Conservation (phyloP, 2,329 filamentous ascomycete genomes). For the Colletotrichum cereale region DNA sequence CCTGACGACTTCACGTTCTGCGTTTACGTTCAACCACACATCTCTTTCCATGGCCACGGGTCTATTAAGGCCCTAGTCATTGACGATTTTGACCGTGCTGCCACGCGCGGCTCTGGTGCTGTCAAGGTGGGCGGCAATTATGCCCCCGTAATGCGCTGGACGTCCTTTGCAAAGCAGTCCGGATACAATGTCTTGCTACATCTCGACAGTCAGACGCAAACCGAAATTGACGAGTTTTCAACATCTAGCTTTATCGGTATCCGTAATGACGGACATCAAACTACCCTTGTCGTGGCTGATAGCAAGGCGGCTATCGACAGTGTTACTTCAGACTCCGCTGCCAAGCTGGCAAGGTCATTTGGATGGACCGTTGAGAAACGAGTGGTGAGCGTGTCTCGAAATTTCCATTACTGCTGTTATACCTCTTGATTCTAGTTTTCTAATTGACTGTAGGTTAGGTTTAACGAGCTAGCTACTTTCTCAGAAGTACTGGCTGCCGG, state of each 20-base stretch:
- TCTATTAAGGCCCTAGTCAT: conserved; percentile 72
- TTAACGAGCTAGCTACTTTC: conserved; percentile 9
- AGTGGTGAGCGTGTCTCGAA: conserved; percentile 4
- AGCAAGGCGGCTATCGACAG: conserved; percentile 13
- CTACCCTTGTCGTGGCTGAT: neutral
- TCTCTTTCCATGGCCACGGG: conserved; percentile 42
- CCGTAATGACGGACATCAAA: neutral
- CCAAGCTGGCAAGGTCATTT: neutral
- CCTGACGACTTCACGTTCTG: conserved; percentile 73
- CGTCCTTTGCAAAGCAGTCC: neutral
- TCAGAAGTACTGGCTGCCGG: conserved; percentile 18
- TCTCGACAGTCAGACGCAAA: conserved; percentile 73
- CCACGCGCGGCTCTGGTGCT: conserved; percentile 73
- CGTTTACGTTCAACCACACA: conserved; percentile 74
- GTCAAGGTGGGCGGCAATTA: conserved; percentile 80
- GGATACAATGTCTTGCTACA: conserved; percentile 75
- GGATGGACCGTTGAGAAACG: conserved; percentile 8
- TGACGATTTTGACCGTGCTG: conserved; percentile 77
- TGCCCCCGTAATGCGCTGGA: conserved; percentile 64
- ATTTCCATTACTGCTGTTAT: too few species aligned
- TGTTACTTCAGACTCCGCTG: conserved; percentile 1
- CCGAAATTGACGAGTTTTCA: conserved; percentile 76
- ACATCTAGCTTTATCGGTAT: conserved; percentile 77
- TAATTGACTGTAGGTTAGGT: neutral
- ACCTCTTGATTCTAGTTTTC: neutral